Evolutionary conservation across 805 yeast species (phyloP).

Genomic region (Zygotorulaspora chibaensis): DNA sequence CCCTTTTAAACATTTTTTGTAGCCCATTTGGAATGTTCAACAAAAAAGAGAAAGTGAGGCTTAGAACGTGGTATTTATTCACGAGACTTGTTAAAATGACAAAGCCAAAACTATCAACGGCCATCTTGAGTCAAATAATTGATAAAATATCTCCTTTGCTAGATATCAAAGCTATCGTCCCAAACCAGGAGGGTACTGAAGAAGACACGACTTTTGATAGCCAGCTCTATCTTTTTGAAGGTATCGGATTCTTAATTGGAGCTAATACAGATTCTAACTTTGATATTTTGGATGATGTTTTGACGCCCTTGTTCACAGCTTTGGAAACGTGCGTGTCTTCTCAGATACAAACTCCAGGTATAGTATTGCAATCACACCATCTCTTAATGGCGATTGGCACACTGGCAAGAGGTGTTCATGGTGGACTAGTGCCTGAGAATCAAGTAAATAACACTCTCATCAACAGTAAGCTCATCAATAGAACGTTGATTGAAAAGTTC

Average conservation of each 20-base stretch:
- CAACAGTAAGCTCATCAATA: slow-evolving; percentile 28
- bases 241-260: slow-evolving; percentile 70
- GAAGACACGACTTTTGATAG: slow-evolving; percentile 65
- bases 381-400: slow-evolving; percentile 86
- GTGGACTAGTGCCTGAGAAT: slow-evolving; percentile 38
- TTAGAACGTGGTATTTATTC: slow-evolving; percentile 87
- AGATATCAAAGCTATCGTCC: slow-evolving; percentile 42
- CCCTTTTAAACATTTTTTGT: slow-evolving; percentile 72
- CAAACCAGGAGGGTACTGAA: slow-evolving; percentile 37
- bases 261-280: slow-evolving; percentile 42
- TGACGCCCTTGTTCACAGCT: slow-evolving; percentile 70
- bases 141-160: slow-evolving; percentile 59
- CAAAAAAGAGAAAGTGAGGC: slow-evolving; percentile 64
- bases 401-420: slow-evolving; percentile 77
- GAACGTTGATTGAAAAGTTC: slow-evolving; percentile 44
- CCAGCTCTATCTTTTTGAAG: slow-evolving; percentile 80
- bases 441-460: slow-evolving; percentile 37
- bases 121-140: slow-evolving; percentile 52
- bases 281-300: slow-evolving; percentile 55
- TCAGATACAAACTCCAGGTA: slow-evolving; percentile 39
- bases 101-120: slow-evolving; percentile 55
- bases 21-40: slow-evolving; percentile 81
- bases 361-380: slow-evolving; percentile 77
- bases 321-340: slow-evolving; percentile 61
- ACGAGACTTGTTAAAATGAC: slow-evolving; percentile 76